Evolutionary conservation across 768 basidiomycete species (phyloP), one percentile per base, ranked within the genome.

Genomic region (Suillus luteus): DNA sequence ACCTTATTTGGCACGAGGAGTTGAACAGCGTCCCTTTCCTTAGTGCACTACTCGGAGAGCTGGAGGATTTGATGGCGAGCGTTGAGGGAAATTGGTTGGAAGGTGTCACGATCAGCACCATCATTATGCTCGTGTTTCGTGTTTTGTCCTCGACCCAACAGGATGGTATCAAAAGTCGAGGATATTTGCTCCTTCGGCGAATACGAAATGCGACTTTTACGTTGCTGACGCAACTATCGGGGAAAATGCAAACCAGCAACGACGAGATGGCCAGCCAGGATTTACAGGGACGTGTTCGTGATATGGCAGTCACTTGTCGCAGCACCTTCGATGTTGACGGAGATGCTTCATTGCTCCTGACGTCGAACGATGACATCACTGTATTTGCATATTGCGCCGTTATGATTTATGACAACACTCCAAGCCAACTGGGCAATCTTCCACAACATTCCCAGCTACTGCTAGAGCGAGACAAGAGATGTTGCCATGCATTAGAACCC

Each of bases 11-110:
- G 80, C 85, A 86, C 65, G 40, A 61, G 1, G 79, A 83, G n/a
- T 67, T 82, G 7, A 54, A 54, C 4, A n/a, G 70, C n/a, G 37
- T 67, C 5, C 52, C 71, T 11, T 86, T 83, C 59, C 73, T 79
- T 17, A 1, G 24, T 7, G 70, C 70, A 1, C 65, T 86, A 12
- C 63, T 85, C 3, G 63, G 41, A 12, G 79, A 80, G 60, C 64
- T 82, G 3, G 70, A 75, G 33, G 66, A 68, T 17, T 69, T 82
- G 11, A 54, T 82, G n/a, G 61, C 52, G 46, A 73, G 71, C 40
- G 66, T 84, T 19, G 67, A 73, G 63, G 74, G 64, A 5, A 85
- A 80, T 61, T 85, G 84, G 83, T 68, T 75, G 52, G 73, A 78
- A 66, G 66, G 66, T 0, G 61, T 68, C 37, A 67, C 78, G 0